Base-by-base conservation (phyloP, 768 basidiomycete species). In the Kondoa malvinella region DNA sequence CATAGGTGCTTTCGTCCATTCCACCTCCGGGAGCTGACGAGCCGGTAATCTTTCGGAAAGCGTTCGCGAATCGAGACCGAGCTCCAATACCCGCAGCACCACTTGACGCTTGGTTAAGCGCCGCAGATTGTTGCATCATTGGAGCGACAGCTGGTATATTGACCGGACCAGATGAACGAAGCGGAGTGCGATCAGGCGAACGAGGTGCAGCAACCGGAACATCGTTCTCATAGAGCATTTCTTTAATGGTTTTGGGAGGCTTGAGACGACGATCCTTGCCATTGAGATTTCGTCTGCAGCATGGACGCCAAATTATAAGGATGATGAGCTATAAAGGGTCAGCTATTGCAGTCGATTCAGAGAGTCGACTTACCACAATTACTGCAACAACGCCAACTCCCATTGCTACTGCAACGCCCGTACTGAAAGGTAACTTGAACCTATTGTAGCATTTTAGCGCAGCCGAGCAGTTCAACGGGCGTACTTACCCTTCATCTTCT, bases 401-500 rank as follows among this genome's bases (percentile, higher is more conserved):
- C 3, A 63, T 32, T 17, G n/a, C 61, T 16, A 63, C 61, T 31
- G 33, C 33, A 29, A 29, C 61, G 27, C 61, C 61, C n/a, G 61
- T 63, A 14, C 29, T 31, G 12, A 63, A 32, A 32, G 21, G 58
- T 25, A 59, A n/a, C 16, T 32, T 27, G 32, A 27, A 33, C 61
- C 15, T 50, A 50, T 29, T 63, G 8, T 63, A 12, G 12, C 15
- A 63, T 16, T 4, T 4, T 29, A 29, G 4, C 4, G n/a, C 57
- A 59, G n/a, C 50, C n/a, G 4, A 4, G n/a, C 57, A 59, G 12
- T 25, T 4, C n/a, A 29, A 59, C 8, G 4, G 57, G 57, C 57
- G 30, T 26, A 32, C 61, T 16, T 33, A 63, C 61, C 30, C 61
- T 3, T 63, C 61, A 63, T 63, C 32, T 31, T 63, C 61, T 29